A percentile compares a stretch with the other conserved stretches of the same genome.
phyloP scores from a whole-genome alignment of 1,284 basidiomycete genomes.

The Microbotryum lychnidis-dioicae region DNA sequence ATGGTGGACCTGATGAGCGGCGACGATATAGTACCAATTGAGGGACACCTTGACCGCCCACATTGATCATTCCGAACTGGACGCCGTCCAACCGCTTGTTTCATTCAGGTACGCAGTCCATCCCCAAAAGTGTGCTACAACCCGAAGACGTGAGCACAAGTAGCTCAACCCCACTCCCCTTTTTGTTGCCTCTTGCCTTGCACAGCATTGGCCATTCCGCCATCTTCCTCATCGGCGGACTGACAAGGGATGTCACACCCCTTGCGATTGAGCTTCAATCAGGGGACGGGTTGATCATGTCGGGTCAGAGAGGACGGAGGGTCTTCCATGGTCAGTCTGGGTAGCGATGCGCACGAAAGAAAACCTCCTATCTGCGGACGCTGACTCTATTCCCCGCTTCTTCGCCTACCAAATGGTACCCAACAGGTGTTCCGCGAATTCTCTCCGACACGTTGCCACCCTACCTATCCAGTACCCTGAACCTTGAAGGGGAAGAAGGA shows the following conservation, averaged over 20 bases:
- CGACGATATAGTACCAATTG: conserved; percentile 13
- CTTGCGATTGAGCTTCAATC: conserved; percentile 70
- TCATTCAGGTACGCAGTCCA: conserved; percentile 65
- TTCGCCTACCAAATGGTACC: neutral
- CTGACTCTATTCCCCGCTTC: neutral
- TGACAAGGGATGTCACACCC: conserved; percentile 65
- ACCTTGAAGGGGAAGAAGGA: conserved; percentile 46
- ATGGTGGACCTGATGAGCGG: no score
- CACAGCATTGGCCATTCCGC: conserved; percentile 74
- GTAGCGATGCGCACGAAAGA: neutral
- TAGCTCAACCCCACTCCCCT: neutral
- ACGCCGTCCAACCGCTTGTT: conserved; percentile 74
- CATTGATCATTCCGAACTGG: conserved; percentile 81
- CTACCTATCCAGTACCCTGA: conserved; percentile 8
- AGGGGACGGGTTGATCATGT: conserved; percentile 86
- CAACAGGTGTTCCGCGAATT: conserved; percentile 71
- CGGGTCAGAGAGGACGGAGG: conserved; percentile 61
- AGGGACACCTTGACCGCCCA: conserved; percentile 86
- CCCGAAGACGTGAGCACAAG: no score
- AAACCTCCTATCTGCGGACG: neutral
- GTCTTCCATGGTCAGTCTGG: conserved; percentile 67
- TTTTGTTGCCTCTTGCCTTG: neutral
- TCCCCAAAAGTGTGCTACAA: no score
- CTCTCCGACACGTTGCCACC: conserved; percentile 64
- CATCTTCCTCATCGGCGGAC: conserved; percentile 78